Evolutionary conservation across 176 grass and related monocot genomes (phyloP).

Genomic region (Carex kokanica): DNA sequence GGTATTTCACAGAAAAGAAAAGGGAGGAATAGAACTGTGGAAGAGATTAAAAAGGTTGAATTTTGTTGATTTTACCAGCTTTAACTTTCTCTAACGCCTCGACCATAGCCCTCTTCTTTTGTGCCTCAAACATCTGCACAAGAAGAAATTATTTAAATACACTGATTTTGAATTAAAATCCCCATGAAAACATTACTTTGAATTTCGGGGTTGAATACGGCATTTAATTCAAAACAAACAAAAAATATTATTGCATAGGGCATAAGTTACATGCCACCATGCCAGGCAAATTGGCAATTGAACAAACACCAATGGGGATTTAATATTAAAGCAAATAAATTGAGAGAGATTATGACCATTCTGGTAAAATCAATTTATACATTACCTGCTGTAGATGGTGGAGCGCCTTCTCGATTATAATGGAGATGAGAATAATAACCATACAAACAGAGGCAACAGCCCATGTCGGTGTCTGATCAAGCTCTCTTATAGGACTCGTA

Average conservation of each 20-base stretch:
- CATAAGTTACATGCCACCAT: neutral
- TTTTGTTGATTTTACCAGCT: constrained; percentile 39
- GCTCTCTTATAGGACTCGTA: constrained; percentile 34
- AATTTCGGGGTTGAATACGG: neutral
- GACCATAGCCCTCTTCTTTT: constrained; percentile 77
- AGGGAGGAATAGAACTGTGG: neutral
- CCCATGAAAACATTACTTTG: neutral
- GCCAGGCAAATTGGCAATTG: neutral
- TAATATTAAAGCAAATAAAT: neutral
- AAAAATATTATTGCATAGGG: neutral
- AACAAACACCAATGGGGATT: neutral
- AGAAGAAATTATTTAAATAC: neutral
- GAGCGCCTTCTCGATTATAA: constrained; percentile 68
- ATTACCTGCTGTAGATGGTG: constrained; percentile 56
- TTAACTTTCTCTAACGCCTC: constrained; percentile 97
- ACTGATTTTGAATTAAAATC: neutral
- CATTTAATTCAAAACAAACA: too few species aligned
- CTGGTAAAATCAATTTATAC: neutral
- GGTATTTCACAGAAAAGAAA: neutral
- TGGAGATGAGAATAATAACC: constrained; percentile 64
- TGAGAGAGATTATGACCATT: neutral
- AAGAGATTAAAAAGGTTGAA: neutral
- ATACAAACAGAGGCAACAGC: constrained; percentile 61
- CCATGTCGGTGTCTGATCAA: constrained; percentile 88
- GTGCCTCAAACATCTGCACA: constrained; percentile 54